Percentiles rank a stretch among this genome's conserved stretches.
phyloP scores from a whole-genome alignment of 1,139 yeast genomes.

The Kurtzmaniella quercitrusa region DNA sequence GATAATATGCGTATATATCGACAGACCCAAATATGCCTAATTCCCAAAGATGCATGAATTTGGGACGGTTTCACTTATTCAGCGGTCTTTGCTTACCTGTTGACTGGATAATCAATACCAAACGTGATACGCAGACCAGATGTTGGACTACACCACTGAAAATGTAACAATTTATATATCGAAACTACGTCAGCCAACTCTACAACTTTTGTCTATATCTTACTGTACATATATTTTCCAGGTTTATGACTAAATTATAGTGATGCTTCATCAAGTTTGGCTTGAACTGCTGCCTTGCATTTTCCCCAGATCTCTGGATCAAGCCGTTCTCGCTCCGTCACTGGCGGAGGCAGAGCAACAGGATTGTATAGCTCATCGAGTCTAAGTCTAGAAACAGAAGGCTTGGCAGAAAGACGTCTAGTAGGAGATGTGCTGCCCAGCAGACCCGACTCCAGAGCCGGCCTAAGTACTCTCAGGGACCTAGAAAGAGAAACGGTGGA shows the following conservation, averaged over 20 bases:
- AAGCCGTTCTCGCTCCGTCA: slow-evolving; percentile 4
- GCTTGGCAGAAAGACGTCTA: slow-evolving; percentile 15
- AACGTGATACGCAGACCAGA: background rate
- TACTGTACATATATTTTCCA: no score
- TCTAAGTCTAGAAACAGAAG: slow-evolving; percentile 21
- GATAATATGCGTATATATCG: no score
- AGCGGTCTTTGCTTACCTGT: no score
- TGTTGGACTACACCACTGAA: background rate
- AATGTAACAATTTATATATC: no score
- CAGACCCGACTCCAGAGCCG: background rate
- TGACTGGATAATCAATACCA: no score
- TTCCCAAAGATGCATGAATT: no score
- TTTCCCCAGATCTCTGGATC: slow-evolving; percentile 21
- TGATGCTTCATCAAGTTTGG: slow-evolving; percentile 18
- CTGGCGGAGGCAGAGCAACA: slow-evolving; percentile 15
- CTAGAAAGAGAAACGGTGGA: background rate
- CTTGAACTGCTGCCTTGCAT: slow-evolving; percentile 23
- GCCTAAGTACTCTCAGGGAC: background rate
- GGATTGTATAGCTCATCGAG: slow-evolving; percentile 24
- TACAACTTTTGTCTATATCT: no score
- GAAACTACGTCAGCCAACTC: no score
- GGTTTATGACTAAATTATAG: background rate
- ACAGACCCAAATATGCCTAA: background rate
- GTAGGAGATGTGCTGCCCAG: slow-evolving; percentile 11
- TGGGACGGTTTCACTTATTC: no score